phyloP scores from a whole-genome alignment of 2,329 filamentous ascomycete genomes.

The Fusarium caatingaense region DNA sequence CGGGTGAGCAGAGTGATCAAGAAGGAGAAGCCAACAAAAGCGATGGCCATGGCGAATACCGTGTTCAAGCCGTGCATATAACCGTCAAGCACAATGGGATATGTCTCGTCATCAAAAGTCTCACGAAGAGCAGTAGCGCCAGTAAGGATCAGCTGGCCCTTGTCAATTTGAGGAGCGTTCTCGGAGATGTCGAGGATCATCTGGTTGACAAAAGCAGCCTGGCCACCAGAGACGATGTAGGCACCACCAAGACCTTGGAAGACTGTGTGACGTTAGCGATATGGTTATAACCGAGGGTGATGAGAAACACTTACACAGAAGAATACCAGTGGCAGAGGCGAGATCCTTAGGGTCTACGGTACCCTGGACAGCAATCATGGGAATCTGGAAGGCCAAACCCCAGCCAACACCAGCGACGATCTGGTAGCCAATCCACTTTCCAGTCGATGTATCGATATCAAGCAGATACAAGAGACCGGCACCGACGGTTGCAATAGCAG shows the following conservation, averaged over 20 bases:
- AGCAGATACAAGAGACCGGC: constrained; percentile 58
- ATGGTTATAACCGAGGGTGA: neutral
- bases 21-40: constrained; percentile 58
- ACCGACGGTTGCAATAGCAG: constrained; percentile 56
- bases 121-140: constrained; percentile 67
- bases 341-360: constrained; percentile 56
- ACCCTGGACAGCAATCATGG: constrained; percentile 62
- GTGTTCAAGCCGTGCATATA: constrained; percentile 75
- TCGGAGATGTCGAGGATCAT: constrained; percentile 52
- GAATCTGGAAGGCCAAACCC: constrained; percentile 60
- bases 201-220: constrained; percentile 60
- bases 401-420: constrained; percentile 61
- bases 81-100: constrained; percentile 65
- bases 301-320: constrained; percentile 53
- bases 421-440: constrained; percentile 65
- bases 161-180: constrained; percentile 53
- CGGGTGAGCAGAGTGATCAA: constrained; percentile 50
- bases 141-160: constrained; percentile 53
- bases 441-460: constrained; percentile 52
- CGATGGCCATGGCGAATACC: constrained; percentile 66
- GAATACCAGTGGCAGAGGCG: constrained; percentile 59
- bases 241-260: constrained; percentile 64
- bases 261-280: constrained; percentile 48
- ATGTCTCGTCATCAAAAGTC: constrained; percentile 59
- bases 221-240: constrained; percentile 61